Conservation (phyloP, 305 asterid species). For the Fraxinus latifolia region DNA sequence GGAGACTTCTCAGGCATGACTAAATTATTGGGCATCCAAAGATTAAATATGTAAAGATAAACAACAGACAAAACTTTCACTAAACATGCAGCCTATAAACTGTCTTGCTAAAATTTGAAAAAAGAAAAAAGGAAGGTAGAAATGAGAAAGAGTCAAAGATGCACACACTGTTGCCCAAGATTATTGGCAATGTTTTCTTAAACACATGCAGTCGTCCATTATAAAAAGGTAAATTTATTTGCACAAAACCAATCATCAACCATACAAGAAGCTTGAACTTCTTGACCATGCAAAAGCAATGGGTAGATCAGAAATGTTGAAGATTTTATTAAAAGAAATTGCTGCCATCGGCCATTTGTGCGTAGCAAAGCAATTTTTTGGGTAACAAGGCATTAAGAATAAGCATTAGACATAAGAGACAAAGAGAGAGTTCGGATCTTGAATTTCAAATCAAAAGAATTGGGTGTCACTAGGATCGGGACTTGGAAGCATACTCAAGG, state of each 20-base stretch:
- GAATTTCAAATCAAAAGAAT: neutral
- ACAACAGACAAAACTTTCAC: neutral
- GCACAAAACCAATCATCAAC: neutral
- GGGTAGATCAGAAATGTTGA: neutral
- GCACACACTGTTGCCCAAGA: neutral
- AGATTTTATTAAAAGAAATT: neutral
- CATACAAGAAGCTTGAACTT: neutral
- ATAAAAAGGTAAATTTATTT: neutral
- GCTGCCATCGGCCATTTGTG: neutral
- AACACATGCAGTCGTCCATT: neutral
- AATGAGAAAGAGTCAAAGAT: neutral
- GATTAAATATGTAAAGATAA: neutral
- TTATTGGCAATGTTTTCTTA: neutral
- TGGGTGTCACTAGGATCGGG: neutral
- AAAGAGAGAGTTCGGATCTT: neutral
- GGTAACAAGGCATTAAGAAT: neutral
- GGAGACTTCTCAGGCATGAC: neutral
- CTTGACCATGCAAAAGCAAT: neutral
- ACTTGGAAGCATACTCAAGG: neutral
- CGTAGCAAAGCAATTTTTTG: neutral
- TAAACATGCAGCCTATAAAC: neutral
- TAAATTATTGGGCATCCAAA: neutral
- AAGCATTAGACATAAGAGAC: neutral
- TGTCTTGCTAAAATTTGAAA: neutral
- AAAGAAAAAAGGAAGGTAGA: neutral